Evolutionary conservation across 2,329 filamentous ascomycete species (phyloP).

Genomic region (Xylariaceae sp.): DNA sequence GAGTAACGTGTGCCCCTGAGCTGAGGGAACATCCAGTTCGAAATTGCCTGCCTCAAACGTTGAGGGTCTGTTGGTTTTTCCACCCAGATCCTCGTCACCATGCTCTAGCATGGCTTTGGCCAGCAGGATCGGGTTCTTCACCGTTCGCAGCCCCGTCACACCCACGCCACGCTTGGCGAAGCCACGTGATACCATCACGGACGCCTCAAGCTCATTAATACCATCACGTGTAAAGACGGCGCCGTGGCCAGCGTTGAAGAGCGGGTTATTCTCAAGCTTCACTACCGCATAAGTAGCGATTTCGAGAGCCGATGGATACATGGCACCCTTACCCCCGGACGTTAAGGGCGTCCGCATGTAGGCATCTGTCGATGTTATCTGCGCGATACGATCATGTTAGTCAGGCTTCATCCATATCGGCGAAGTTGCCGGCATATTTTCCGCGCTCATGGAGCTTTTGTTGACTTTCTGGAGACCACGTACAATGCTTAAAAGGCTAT

Average conservation of each 20-base stretch:
- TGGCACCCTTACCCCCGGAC: slow-evolving; percentile 3
- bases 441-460: neutral
- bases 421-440: too few species aligned
- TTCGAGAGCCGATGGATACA: slow-evolving; percentile 58
- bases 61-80: slow-evolving; percentile 25
- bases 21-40: slow-evolving; percentile 45
- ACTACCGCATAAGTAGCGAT: slow-evolving; percentile 70
- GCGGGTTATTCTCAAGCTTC: slow-evolving; percentile 69
- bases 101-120: slow-evolving; percentile 65
- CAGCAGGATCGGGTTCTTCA: slow-evolving; percentile 75
- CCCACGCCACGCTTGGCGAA: slow-evolving; percentile 71
- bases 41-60: slow-evolving; percentile 14
- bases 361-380: slow-evolving; percentile 42
- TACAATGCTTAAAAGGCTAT: slow-evolving; percentile 58
- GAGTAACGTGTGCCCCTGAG: slow-evolving; percentile 65
- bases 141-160: slow-evolving; percentile 64
- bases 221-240: slow-evolving; percentile 83
- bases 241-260: slow-evolving; percentile 81
- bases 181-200: slow-evolving; percentile 74
- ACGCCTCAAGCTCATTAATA: slow-evolving; percentile 79
- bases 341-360: slow-evolving; percentile 41
- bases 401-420: neutral
- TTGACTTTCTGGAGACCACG: slow-evolving; percentile 19
- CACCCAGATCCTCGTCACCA: slow-evolving; percentile 54
- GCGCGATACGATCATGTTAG: neutral